A percentile compares a stretch with the other conserved stretches of the same genome.
phyloP scores from a whole-genome alignment of 805 yeast genomes.

The Kuraishia borneana region DNA sequence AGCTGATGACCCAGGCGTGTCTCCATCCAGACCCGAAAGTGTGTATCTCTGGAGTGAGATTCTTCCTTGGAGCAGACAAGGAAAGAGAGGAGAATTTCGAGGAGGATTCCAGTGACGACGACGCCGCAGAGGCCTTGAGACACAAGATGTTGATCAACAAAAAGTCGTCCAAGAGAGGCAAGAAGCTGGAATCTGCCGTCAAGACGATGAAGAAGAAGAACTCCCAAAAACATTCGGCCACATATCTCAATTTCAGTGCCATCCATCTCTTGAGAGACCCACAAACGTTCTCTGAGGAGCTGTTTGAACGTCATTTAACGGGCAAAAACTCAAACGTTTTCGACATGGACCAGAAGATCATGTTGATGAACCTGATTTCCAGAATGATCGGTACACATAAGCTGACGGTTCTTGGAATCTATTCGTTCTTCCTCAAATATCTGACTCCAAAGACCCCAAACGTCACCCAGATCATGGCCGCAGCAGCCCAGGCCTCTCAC shows the following conservation, averaged over 20 bases:
- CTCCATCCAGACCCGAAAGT: slow-evolving; percentile 81
- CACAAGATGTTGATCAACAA: slow-evolving; percentile 81
- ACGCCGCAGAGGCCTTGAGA: slow-evolving; percentile 61
- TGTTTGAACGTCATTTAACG: slow-evolving; percentile 63
- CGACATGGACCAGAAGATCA: slow-evolving; percentile 79
- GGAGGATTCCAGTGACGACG: slow-evolving; percentile 63
- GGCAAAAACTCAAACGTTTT: slow-evolving; percentile 61
- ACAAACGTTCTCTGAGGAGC: slow-evolving; percentile 88
- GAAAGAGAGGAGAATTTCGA: slow-evolving; percentile 81
- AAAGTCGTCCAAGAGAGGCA: slow-evolving; percentile 68
- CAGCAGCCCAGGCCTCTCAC: slow-evolving; percentile 93
- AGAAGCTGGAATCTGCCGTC: slow-evolving; percentile 67
- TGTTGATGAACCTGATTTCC: slow-evolving; percentile 78
- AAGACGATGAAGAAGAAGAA: slow-evolving; percentile 58
- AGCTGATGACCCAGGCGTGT: slow-evolving; percentile 93
- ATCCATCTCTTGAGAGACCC: slow-evolving; percentile 92
- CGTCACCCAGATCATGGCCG: slow-evolving; percentile 95
- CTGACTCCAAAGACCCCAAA: slow-evolving; percentile 89
- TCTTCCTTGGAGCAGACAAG: slow-evolving; percentile 90
- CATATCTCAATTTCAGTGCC: slow-evolving; percentile 86
- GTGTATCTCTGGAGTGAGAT: slow-evolving; percentile 78
- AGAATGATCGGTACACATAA: slow-evolving; percentile 92
- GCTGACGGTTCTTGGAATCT: slow-evolving; percentile 78
- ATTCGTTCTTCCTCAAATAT: slow-evolving; percentile 80
- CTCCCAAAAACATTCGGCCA: slow-evolving; percentile 42